phyloP scores from a whole-genome alignment of 2,329 filamentous ascomycete species.

The Xylariaceae sp. region DNA sequence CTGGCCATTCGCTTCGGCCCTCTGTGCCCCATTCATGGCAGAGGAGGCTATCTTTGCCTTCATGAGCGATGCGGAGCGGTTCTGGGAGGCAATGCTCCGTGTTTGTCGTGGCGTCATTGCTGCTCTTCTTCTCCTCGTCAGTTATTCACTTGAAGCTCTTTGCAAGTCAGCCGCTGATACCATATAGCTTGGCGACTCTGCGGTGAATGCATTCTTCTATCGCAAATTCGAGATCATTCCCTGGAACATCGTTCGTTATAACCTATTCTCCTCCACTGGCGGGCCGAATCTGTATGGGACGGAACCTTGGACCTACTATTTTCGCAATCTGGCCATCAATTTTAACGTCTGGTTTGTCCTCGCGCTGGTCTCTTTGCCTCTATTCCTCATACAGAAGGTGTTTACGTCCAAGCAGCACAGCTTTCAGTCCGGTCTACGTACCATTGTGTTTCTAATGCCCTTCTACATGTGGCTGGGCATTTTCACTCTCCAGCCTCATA shows the following conservation, averaged over 20 bases:
- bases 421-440: conserved; percentile 68
- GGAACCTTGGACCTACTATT: conserved; percentile 95
- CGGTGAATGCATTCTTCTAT: conserved; percentile 81
- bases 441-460: conserved; percentile 72
- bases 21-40: conserved; percentile 73
- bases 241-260: conserved; percentile 94
- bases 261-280: conserved; percentile 77
- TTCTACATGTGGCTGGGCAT: conserved; percentile 95
- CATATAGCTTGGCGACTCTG: conserved; percentile 61
- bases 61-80: conserved; percentile 52
- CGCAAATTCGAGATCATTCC: conserved; percentile 71
- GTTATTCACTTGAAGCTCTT: conserved; percentile 26
- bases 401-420: conserved; percentile 58
- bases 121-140: conserved; percentile 65
- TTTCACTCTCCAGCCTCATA: conserved; percentile 90
- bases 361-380: conserved; percentile 68
- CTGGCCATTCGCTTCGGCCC: conserved; percentile 88
- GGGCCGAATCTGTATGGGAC: conserved; percentile 93
- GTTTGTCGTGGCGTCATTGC: conserved; percentile 64
- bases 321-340: conserved; percentile 86
- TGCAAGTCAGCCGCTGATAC: conserved; percentile 10
- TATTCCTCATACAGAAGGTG: conserved; percentile 70
- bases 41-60: conserved; percentile 66
- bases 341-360: conserved; percentile 94
- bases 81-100: conserved; percentile 57